Conservation (phyloP, 305 asterid genomes). For the Fraxinus ornus region DNA sequence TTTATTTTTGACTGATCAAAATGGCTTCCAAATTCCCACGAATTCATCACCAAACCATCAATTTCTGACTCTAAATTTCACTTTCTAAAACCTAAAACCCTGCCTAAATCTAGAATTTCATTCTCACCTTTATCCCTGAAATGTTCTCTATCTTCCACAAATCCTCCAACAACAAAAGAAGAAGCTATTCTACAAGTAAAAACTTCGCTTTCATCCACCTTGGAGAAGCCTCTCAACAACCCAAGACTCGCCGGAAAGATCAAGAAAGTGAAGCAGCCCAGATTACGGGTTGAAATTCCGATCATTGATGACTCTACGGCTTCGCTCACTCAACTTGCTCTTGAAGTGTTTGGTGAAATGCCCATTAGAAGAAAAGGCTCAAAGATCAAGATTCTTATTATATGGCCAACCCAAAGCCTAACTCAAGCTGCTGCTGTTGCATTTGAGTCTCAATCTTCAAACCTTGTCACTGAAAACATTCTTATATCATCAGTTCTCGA, state of each 20-base stretch:
- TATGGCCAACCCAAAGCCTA: constrained; percentile 51
- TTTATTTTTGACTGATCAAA: background rate
- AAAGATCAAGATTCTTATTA: constrained; percentile 49
- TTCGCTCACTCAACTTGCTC: constrained; percentile 60
- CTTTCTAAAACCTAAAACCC: constrained; percentile 21
- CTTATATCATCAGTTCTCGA: constrained; percentile 43
- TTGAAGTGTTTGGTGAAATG: constrained; percentile 60
- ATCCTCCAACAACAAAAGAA: constrained; percentile 75
- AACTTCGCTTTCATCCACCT: constrained; percentile 61
- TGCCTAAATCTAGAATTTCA: constrained; percentile 27
- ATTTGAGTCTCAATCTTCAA: constrained; percentile 46
- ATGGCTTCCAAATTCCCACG: constrained; percentile 54
- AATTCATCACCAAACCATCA: constrained; percentile 32
- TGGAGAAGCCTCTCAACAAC: constrained; percentile 76
- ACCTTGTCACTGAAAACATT: constrained; percentile 44
- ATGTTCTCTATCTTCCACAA: constrained; percentile 54
- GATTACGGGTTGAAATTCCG: constrained; percentile 68
- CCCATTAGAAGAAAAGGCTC: constrained; percentile 59
- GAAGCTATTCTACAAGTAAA: constrained; percentile 90
- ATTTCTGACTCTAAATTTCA: constrained; percentile 17
- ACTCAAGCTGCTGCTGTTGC: constrained; percentile 51
- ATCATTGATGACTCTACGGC: constrained; percentile 63
- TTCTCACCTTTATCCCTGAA: constrained; percentile 23
- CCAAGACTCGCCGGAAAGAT: constrained; percentile 67
- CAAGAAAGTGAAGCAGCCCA: constrained; percentile 76